Base-by-base conservation (phyloP, 2,329 filamentous ascomycete species). In the Corinectria fuckeliana region DNA sequence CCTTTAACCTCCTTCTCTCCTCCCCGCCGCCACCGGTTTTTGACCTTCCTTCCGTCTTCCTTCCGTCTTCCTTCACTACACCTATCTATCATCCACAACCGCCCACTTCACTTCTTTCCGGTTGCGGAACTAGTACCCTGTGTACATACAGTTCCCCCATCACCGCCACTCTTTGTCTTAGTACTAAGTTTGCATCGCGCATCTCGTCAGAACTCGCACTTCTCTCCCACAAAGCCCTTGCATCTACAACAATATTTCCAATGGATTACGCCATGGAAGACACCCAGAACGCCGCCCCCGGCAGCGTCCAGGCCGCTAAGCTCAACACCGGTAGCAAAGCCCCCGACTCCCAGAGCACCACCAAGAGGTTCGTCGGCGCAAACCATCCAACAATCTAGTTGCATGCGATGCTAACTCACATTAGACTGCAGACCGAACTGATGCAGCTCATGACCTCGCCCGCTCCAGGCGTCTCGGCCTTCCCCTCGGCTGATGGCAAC, bases 361-460 rank as follows among this genome's bases (percentile, higher is more conserved):
- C 88, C 61, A 93, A 93, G 80, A 86, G 91, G 91, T 93, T 78
- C 51, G 78, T 61, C 26, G 25, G 38, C 50, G 45, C 7, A 41
- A 54, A 34, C 44, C 51, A 51, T 55, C 44, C 18, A 28, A n/a
- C 18, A 32, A 14, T 7, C 16, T n/a, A 11, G 21, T 34, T 8
- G 13, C 23, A 16, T 38, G 21, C 38, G 32, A 38, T 51, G 42
- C 64, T 70, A 42, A 65, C 50, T 41, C 21, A 7, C 14, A 9
- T 21, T 73, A 98, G 95, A 71, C 85, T 99, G 57, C 95, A 99
- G 79, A 96, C 93, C 48, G 95, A 99, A 79, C 85, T 99, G 68
- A 98, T 99, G 94, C 90, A 95, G 77, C 88, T 99, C 69, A 98
- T 99, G 95, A 93, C 93, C 70, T 93, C 93, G 39, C 90, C 93